These are phyloP conservation scores for Gyromitra esculenta DNA, from an alignment of 2,329 filamentous ascomycete genomes.

Conservation along the genomic window DNA sequence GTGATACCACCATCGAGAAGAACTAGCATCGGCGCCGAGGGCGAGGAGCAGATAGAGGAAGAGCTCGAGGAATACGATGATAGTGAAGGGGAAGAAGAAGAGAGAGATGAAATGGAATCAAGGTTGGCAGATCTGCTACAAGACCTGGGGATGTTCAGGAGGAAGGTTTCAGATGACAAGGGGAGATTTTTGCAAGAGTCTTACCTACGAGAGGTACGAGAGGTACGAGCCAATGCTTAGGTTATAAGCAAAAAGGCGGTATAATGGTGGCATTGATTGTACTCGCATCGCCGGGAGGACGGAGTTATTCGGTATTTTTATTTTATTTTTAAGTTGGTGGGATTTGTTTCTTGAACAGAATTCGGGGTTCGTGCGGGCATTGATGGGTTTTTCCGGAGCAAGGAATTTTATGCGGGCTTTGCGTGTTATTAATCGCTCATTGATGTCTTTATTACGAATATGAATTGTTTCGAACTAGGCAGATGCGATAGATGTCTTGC, in stretches of 20 bases:
- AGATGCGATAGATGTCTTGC: not conserved
- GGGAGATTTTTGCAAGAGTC: slow-evolving; percentile 65
- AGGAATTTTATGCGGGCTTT: slow-evolving; percentile 8
- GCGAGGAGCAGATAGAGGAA: slow-evolving; percentile 66
- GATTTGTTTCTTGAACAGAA: slow-evolving; percentile 15
- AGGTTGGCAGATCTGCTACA: slow-evolving; percentile 80
- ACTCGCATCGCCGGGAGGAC: slow-evolving; percentile 6
- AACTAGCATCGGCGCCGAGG: slow-evolving; percentile 57
- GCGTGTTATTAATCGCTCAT: slow-evolving; percentile 18
- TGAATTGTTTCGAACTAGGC: not conserved
- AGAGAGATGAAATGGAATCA: slow-evolving; percentile 78
- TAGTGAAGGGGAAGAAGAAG: slow-evolving; percentile 65
- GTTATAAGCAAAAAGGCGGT: not conserved
- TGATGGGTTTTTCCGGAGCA: not conserved
- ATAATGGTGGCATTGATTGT: not conserved
- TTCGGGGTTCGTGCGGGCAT: slow-evolving; percentile 12
- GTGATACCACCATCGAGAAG: slow-evolving; percentile 62
- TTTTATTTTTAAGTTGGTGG: not conserved
- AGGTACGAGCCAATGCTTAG: slow-evolving; percentile 43
- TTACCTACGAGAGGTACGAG: slow-evolving; percentile 39
- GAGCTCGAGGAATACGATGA: slow-evolving; percentile 69
- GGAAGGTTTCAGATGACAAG: slow-evolving; percentile 86
- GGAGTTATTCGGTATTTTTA: slow-evolving; percentile 36
- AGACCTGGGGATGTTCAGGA: slow-evolving; percentile 81
- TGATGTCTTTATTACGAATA: slow-evolving; percentile 9